Evolutionary conservation across 1,284 basidiomycete species (phyloP).

Genomic region (Ustilago crameri): DNA sequence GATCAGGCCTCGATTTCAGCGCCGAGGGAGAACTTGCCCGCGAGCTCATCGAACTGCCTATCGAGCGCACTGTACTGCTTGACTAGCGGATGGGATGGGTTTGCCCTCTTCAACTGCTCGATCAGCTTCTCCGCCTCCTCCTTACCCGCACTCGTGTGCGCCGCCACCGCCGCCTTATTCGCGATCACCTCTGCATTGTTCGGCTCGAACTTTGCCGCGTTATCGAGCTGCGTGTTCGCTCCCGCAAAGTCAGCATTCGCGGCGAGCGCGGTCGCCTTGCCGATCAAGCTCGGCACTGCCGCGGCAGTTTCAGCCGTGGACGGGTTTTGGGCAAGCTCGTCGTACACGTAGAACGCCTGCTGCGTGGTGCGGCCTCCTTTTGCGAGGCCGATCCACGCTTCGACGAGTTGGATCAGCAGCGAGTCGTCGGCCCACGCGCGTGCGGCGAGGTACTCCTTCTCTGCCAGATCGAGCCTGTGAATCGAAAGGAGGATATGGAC

Average conservation of each 20-base stretch:
- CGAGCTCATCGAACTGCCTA: constrained; percentile 24
- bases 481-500: constrained; percentile 66
- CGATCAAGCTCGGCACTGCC: constrained; percentile 49
- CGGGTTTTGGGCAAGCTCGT: constrained; percentile 65
- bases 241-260: constrained; percentile 44
- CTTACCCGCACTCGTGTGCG: too few relatives aligned
- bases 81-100: constrained; percentile 30
- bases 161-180: constrained; percentile 43
- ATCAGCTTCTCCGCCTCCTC: too few relatives aligned
- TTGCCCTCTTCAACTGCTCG: constrained; percentile 17
- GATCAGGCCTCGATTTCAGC: constrained; percentile 17
- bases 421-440: constrained; percentile 65
- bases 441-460: constrained; percentile 62
- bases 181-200: constrained; percentile 43
- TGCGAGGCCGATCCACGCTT: constrained; percentile 64
- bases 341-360: constrained; percentile 67
- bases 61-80: constrained; percentile 24
- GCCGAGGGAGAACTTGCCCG: constrained; percentile 23
- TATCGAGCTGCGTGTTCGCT: constrained; percentile 47
- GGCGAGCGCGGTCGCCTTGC: constrained; percentile 60
- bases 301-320: constrained; percentile 35
- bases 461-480: constrained; percentile 62
- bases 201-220: constrained; percentile 43
- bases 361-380: constrained; percentile 63
- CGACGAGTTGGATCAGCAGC: constrained; percentile 65